These are phyloP conservation scores for Aspergillus sp. DNA, from an alignment of 2,329 filamentous ascomycete species.

Conservation along the genomic window DNA sequence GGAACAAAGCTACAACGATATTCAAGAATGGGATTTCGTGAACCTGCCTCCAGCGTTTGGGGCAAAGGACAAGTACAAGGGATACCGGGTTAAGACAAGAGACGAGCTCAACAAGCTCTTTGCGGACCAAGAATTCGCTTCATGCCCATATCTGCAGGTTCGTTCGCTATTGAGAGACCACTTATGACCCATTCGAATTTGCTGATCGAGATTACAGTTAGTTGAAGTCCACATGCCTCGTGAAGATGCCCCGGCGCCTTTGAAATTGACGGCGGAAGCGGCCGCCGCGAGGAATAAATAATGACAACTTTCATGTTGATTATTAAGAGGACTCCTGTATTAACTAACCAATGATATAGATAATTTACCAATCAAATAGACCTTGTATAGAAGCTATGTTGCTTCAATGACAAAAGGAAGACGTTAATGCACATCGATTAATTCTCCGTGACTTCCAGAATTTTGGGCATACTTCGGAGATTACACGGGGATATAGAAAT, in stretches of 20 bases:
- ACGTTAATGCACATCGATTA: neutral
- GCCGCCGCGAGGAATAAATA: constrained; percentile 59
- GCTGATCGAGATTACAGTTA: constrained; percentile 50
- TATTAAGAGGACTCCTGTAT: neutral
- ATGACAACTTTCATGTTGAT: neutral
- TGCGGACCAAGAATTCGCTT: constrained; percentile 55
- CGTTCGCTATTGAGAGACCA: constrained; percentile 5
- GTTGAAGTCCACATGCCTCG: constrained; percentile 77
- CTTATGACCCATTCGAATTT: neutral
- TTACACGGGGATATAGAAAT: too few species aligned
- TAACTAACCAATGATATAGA: too few species aligned
- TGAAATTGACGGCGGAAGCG: constrained; percentile 64
- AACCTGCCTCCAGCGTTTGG: constrained; percentile 63
- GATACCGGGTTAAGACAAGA: constrained; percentile 62
- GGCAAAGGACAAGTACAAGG: constrained; percentile 52
- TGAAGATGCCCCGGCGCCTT: constrained; percentile 65
- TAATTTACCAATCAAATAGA: neutral
- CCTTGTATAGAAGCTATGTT: neutral
- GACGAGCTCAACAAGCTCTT: constrained; percentile 62
- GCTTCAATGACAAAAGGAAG: neutral
- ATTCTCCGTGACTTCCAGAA: neutral
- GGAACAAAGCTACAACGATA: constrained; percentile 74
- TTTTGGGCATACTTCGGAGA: too few species aligned
- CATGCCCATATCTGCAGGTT: constrained; percentile 42
- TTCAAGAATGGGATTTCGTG: constrained; percentile 67